Base-by-base conservation (phyloP, 31 red algal species). In the Asparagopsis taxiformis region DNA sequence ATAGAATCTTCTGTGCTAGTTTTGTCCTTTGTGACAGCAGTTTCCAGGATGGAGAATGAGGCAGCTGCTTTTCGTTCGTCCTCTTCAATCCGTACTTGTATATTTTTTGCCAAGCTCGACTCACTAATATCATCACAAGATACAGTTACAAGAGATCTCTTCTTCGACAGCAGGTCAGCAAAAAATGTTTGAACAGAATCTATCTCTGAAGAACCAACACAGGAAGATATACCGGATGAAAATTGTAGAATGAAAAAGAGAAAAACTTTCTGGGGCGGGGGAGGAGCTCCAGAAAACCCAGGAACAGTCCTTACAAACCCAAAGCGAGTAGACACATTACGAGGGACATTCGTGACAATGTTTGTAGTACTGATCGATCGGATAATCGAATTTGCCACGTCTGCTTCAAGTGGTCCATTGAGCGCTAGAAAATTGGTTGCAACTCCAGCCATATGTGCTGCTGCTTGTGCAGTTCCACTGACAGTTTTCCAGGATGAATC, bases 381-480 rank as follows among this genome's bases (percentile, higher is more conserved):
- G 10, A 89, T 28, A 37, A 89, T 64, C 29, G 54, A 63, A 1
- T 59, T 79, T 13, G 80, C 51, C 24, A 49, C 23, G 15, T 54
- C 34, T 22, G 32, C 74, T 70, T 39, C 13, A 22, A 89, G 1
- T 15, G 35, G 62, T 22, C 33, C 36, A 56, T 89, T 89, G 31
- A 84, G 21, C 3, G 52, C 58, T 34, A 80, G 5, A 13, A 92
- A 58, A 50, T 69, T 35, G 23, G 55, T 72, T 16, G 84, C 79
- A 29, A 77, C 62, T 1, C 88, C 88, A 7, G 55, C 74, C 62
- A 92, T 51, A 29, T 84, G 73, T 3, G 88, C 79, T 4, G 88
- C 88, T 22, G 88, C 88, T 51, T 77, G 72, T 7, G 71, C 78
- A 34, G 69, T 92, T 46, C 88, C 88, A 49, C 79, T 92, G 7